phyloP scores from a whole-genome alignment of 2,329 filamentous ascomycete species.

The Diaporthe sp. region DNA sequence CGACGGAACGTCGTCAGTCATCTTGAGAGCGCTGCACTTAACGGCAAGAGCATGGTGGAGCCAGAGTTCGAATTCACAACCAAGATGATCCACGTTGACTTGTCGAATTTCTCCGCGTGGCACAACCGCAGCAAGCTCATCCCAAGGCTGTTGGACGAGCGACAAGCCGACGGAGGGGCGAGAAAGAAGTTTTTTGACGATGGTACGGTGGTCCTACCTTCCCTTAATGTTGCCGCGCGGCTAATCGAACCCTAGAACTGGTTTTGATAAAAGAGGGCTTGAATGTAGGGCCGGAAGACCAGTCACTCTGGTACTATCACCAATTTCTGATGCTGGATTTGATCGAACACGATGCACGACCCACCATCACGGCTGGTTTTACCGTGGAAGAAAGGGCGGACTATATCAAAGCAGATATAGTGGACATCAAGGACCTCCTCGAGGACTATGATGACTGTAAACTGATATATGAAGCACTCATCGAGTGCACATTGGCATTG shows the following conservation, averaged over 20 bases:
- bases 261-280: constrained; percentile 80
- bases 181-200: constrained; percentile 78
- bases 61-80: constrained; percentile 90
- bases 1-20: constrained; percentile 80
- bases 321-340: constrained; percentile 83
- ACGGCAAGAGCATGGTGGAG: constrained; percentile 75
- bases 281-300: constrained; percentile 91
- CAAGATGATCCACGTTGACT: constrained; percentile 83
- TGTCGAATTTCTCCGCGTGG: constrained; percentile 98
- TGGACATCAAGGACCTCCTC: constrained; percentile 75
- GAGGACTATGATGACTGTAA: constrained; percentile 72
- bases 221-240: background rate
- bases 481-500: constrained; percentile 77
- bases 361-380: constrained; percentile 74
- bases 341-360: constrained; percentile 57
- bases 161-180: constrained; percentile 69
- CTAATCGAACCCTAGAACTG: constrained; percentile 66
- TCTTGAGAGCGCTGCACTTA: constrained; percentile 70
- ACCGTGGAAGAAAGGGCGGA: constrained; percentile 67
- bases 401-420: constrained; percentile 78
- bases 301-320: constrained; percentile 98
- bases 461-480: constrained; percentile 88
- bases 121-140: constrained; percentile 90
- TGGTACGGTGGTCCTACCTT: constrained; percentile 56
- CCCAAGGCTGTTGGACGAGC: constrained; percentile 77